phyloP scores from a whole-genome alignment of 441 rosid species.

The Populus hybrid region DNA sequence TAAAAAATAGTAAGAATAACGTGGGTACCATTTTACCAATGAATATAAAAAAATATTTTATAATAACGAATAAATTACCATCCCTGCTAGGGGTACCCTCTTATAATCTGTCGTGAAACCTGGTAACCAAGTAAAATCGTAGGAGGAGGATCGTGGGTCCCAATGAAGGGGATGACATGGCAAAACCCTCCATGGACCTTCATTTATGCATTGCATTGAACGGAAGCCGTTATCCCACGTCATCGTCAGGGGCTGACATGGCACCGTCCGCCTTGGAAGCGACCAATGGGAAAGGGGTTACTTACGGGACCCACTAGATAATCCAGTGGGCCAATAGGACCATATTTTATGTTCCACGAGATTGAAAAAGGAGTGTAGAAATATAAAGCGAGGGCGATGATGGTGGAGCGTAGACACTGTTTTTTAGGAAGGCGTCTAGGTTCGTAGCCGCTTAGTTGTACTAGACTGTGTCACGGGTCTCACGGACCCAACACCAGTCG shows the following conservation, averaged over 20 bases:
- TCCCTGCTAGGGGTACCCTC: too few species aligned
- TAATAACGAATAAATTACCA: too few species aligned
- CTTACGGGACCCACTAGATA: neutral
- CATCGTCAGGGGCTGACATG: slow-evolving; percentile 19
- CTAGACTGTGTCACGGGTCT: slow-evolving; percentile 28
- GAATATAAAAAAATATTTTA: too few species aligned
- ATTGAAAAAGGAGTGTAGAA: neutral
- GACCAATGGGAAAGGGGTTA: neutral
- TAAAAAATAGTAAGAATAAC: too few species aligned
- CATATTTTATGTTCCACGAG: neutral
- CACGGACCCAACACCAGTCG: slow-evolving; percentile 21
- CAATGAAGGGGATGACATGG: neutral
- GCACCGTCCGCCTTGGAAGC: slow-evolving; percentile 9
- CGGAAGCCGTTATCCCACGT: slow-evolving; percentile 22
- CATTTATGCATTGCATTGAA: neutral
- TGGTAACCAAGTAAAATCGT: neutral
- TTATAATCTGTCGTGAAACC: too few species aligned
- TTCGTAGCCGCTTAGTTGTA: slow-evolving; percentile 34
- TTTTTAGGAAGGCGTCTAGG: slow-evolving; percentile 15
- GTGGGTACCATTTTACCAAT: too few species aligned
- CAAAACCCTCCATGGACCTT: neutral
- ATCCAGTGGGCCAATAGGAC: neutral
- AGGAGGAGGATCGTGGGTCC: neutral
- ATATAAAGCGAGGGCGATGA: too few species aligned
- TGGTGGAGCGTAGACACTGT: neutral